Base-by-base conservation (phyloP, 176 grass and related monocot genomes). In the Miscanthus lutarioriparius region DNA sequence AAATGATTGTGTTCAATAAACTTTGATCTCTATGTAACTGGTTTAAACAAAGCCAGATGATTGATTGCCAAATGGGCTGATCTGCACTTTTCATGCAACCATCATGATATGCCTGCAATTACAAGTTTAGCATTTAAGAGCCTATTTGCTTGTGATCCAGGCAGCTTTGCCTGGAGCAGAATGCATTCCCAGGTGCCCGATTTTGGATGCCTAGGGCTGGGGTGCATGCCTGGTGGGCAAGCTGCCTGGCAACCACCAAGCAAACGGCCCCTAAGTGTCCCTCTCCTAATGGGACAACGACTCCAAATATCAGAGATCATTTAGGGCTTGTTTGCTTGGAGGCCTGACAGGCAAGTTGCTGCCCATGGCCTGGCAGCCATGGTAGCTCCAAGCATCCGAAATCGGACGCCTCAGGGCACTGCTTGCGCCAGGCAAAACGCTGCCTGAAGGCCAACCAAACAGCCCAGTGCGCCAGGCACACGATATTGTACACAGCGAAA, bases 1-100 rank as follows among this genome's bases (percentile, higher is more conserved):
- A 48, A 68, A 81, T 67, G 45, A 54, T 56, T 27, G 6, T 58
- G 20, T 87, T 54, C 32, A 41, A 44, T 66, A 81, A 75, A 65
- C 10, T 23, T 69, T 8, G 38, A 69, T n/a, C 20, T 58, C 64
- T 8, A 77, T 41, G 4, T 84, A 10, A 68, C 15, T 1, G 54
- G 7, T 67, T 74, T 79, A 72, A 19, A 58, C 53, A 61, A 71
- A 41, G 10, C 0, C 0, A 38, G 53, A 39, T 43, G 22, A 79
- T 47, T 65, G 1, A 65, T 5, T 41, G 4, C 56, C 23, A 81
- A 67, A 35, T 43, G 33, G 66, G 43, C 16, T 54, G 56, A 32
- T 36, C 19, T 40, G 10, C 41, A 43, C 36, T 86, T 49, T 33
- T 65, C 58, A 80, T 54, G 30, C 36, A 41, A 54, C 63, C 54